Conservation (phyloP, 1,284 basidiomycete genomes). For the Cutaneotrichosporon cutaneum region DNA sequence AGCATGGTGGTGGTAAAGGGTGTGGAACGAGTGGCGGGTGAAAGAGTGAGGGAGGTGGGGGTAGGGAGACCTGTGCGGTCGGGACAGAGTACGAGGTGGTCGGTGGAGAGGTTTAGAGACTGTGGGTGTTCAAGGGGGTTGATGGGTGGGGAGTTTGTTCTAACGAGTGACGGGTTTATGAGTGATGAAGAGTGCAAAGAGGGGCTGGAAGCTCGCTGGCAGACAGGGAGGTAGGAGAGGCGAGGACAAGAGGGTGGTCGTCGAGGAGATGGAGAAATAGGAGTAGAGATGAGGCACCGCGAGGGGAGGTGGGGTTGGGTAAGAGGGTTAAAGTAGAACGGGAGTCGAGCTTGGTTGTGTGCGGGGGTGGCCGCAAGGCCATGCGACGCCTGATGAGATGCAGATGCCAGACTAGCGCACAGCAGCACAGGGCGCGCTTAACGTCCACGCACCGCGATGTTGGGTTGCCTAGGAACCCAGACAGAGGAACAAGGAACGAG, state of each 20-base stretch:
- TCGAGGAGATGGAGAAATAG: neutral
- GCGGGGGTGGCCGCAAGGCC: too few species aligned
- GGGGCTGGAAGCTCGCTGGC: neutral
- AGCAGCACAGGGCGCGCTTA: neutral
- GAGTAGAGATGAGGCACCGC: neutral
- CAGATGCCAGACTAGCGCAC: too few species aligned
- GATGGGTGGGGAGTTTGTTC: neutral
- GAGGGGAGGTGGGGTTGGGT: neutral
- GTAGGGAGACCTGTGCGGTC: neutral
- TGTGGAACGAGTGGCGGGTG: constrained; percentile 10
- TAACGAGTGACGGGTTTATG: neutral
- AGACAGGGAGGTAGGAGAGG: neutral
- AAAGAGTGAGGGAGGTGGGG: neutral
- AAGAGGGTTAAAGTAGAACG: neutral
- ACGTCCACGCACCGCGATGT: neutral
- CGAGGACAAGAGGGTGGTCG: neutral
- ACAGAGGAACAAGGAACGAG: neutral
- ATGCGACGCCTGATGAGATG: too few species aligned
- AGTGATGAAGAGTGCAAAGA: neutral
- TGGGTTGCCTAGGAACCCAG: neutral
- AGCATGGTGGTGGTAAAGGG: constrained; percentile 17
- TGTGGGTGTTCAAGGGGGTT: neutral
- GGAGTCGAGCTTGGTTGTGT: neutral
- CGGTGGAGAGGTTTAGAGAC: neutral
- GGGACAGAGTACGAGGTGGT: neutral